These are phyloP conservation scores for Scalesia atractyloides DNA, from an alignment of 129 eudicot species.

Conservation along the genomic window DNA sequence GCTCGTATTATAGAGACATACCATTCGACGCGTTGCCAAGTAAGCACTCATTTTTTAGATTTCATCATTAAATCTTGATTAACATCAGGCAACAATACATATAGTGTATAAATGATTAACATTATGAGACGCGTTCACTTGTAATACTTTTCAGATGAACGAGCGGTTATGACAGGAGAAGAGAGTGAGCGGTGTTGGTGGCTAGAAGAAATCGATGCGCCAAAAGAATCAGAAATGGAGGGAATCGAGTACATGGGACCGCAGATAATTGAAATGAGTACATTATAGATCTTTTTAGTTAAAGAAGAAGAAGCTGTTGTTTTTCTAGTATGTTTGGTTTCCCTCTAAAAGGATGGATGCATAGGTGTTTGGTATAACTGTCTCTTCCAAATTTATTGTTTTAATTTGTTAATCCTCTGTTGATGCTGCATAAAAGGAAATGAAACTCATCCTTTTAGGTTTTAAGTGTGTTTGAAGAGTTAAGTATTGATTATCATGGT, in stretches of 20 bases:
- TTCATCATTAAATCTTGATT: background rate
- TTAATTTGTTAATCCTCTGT: background rate
- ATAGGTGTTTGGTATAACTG: conserved; percentile 4
- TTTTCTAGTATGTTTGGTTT: background rate
- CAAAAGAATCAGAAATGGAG: conserved; percentile 69
- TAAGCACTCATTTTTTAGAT: conserved; percentile 35
- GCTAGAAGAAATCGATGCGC: conserved; percentile 78
- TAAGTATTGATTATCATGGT: no score
- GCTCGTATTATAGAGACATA: conserved; percentile 64
- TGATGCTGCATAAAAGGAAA: conserved; percentile 2
- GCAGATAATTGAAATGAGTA: conserved; percentile 35
- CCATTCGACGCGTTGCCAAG: conserved; percentile 43
- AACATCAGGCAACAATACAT: background rate
- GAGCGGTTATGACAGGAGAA: conserved; percentile 25
- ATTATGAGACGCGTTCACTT: background rate
- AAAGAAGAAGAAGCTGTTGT: no score
- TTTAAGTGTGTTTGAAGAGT: no score
- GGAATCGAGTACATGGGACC: conserved; percentile 74
- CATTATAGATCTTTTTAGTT: background rate
- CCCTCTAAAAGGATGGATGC: background rate
- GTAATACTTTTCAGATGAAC: conserved; percentile 32
- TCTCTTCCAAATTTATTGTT: no score
- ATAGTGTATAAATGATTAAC: background rate
- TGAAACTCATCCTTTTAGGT: background rate
- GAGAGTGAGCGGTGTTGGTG: conserved; percentile 44